Evolutionary conservation across 305 asterid species (phyloP).

Genomic region (Fraxinus baroniana): DNA sequence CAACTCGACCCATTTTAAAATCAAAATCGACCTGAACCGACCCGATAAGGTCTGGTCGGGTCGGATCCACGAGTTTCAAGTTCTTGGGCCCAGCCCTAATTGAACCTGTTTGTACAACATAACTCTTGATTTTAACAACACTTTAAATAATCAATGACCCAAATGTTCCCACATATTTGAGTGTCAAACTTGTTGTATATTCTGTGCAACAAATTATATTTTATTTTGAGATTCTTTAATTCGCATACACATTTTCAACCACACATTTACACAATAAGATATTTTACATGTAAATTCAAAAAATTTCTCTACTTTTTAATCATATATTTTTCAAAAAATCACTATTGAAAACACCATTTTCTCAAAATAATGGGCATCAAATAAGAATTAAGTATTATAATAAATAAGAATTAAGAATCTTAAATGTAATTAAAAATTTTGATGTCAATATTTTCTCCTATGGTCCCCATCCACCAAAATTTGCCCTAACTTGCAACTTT

Average conservation of each 20-base stretch:
- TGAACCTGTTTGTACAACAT: not conserved
- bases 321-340: no score
- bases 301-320: no score
- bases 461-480: constrained; percentile 7
- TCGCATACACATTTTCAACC: not conserved
- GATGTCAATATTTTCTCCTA: not conserved
- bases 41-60: no score
- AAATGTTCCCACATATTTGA: not conserved
- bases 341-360: no score
- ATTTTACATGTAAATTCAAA: no score
- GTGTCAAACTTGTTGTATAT: not conserved
- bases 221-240: not conserved
- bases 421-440: not conserved
- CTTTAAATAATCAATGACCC: not conserved
- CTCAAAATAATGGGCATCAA: not conserved
- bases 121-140: not conserved
- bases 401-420: not conserved
- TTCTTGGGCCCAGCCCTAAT: no score
- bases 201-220: not conserved
- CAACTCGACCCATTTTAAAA: no score
- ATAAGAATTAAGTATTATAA: not conserved
- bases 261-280: not conserved
- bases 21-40: no score
- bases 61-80: no score
- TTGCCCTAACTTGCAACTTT: constrained; percentile 5